Percentiles rank a stretch among this genome's conserved stretches.
Evolutionary conservation across 495 filamentous ascomycete species (phyloP).

Genomic region (Coniosporium apollinis): DNA sequence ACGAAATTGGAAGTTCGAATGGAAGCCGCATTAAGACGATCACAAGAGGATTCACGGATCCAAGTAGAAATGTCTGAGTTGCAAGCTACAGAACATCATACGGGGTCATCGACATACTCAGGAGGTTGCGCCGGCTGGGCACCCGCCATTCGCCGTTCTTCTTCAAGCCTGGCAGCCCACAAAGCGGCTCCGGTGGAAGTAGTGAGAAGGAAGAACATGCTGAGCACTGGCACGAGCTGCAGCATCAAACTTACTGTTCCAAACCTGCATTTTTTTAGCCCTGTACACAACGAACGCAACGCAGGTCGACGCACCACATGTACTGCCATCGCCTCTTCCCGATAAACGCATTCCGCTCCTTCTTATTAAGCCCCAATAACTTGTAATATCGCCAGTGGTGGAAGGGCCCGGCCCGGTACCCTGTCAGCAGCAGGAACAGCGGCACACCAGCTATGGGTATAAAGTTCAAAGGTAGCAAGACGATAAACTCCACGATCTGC

Average conservation of each 20-base stretch:
- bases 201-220: slow-evolving; percentile 52
- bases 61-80: too few species aligned
- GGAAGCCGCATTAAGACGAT: too few species aligned
- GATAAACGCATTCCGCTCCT: slow-evolving; percentile 38
- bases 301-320: slow-evolving; percentile 34
- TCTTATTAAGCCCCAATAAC: slow-evolving; percentile 37
- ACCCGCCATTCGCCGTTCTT: slow-evolving; percentile 10
- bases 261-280: slow-evolving; percentile 26
- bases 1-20: too few species aligned
- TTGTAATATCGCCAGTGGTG: slow-evolving; percentile 53
- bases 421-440: slow-evolving; percentile 45
- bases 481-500: slow-evolving; percentile 25
- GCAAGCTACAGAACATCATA: not conserved
- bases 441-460: slow-evolving; percentile 46
- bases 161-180: slow-evolving; percentile 44
- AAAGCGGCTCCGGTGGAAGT: slow-evolving; percentile 45
- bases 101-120: slow-evolving; percentile 10
- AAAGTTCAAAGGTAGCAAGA: slow-evolving; percentile 45
- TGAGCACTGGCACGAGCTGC: slow-evolving; percentile 44
- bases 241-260: slow-evolving; percentile 43
- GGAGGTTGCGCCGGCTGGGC: not conserved
- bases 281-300: not conserved
- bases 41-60: too few species aligned
- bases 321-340: slow-evolving; percentile 37
- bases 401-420: slow-evolving; percentile 46